Percentiles rank a stretch among this genome's conserved stretches.
Conservation (phyloP, 768 basidiomycete genomes). For the Chiua virens region DNA sequence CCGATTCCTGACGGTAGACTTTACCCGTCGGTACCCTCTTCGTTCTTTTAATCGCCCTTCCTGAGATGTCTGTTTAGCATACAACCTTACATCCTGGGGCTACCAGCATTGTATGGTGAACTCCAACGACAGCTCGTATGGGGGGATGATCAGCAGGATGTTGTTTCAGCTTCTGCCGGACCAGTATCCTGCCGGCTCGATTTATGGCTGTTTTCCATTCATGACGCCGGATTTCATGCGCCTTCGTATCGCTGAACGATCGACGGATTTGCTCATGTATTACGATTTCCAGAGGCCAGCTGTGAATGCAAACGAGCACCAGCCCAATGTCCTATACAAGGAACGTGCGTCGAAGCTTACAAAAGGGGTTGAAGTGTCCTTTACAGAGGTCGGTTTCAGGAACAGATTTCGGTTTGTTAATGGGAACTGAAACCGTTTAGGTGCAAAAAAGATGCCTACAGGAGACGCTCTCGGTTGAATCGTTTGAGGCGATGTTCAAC, state of each 20-base stretch:
- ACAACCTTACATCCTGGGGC: slow-evolving; percentile 79
- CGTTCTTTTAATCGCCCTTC: background rate
- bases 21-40: slow-evolving; percentile 56
- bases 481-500: slow-evolving; percentile 11
- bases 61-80: slow-evolving; percentile 42
- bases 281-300: slow-evolving; percentile 63
- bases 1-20: slow-evolving; percentile 73
- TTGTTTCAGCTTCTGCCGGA: slow-evolving; percentile 71
- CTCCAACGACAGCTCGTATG: slow-evolving; percentile 65
- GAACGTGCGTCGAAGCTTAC: slow-evolving; percentile 19
- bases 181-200: slow-evolving; percentile 61
- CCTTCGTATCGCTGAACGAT: slow-evolving; percentile 44
- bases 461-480: slow-evolving; percentile 4
- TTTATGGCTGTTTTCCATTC: slow-evolving; percentile 83
- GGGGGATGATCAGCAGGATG: slow-evolving; percentile 72
- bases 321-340: slow-evolving; percentile 6
- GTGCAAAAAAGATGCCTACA: slow-evolving; percentile 14
- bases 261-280: slow-evolving; percentile 34
- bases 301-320: background rate
- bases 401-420: background rate
- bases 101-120: slow-evolving; percentile 69
- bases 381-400: slow-evolving; percentile 12
- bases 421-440: background rate
- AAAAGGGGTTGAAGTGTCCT: background rate
- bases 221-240: slow-evolving; percentile 48